Evolutionary conservation across 2,329 filamentous ascomycete species (phyloP).

Genomic region (Fusarium devonianum): DNA sequence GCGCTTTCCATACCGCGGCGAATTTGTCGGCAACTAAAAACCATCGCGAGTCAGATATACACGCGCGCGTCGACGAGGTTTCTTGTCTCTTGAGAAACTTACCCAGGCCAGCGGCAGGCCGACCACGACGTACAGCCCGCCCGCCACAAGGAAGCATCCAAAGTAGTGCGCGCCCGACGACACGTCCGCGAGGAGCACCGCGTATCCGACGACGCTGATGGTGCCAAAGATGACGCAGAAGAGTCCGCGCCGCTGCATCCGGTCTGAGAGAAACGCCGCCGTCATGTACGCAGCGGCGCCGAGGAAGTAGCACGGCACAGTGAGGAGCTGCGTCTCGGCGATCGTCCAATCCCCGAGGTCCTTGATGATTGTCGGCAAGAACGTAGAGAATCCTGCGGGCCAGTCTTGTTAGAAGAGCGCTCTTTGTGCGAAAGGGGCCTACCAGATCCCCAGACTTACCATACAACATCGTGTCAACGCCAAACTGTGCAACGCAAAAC

Average conservation of each 20-base stretch:
- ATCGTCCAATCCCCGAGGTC: slow-evolving; percentile 69
- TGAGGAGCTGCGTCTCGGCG: slow-evolving; percentile 75
- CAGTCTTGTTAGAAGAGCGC: background rate
- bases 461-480: slow-evolving; percentile 78
- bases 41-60: slow-evolving; percentile 3
- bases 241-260: slow-evolving; percentile 68
- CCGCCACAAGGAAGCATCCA: slow-evolving; percentile 77
- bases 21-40: slow-evolving; percentile 65
- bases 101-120: slow-evolving; percentile 65
- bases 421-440: no score
- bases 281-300: slow-evolving; percentile 74
- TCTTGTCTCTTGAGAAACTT: slow-evolving; percentile 17
- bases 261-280: slow-evolving; percentile 72
- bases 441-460: slow-evolving; percentile 42
- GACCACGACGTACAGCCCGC: slow-evolving; percentile 71
- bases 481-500: slow-evolving; percentile 75
- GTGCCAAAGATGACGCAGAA: slow-evolving; percentile 69
- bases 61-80: background rate
- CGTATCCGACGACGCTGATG: slow-evolving; percentile 73
- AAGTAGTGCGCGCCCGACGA: slow-evolving; percentile 73
- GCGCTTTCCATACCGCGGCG: slow-evolving; percentile 77
- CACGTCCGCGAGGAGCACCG: slow-evolving; percentile 67
- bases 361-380: slow-evolving; percentile 79
- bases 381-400: slow-evolving; percentile 71
- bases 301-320: slow-evolving; percentile 78